Evolutionary conservation across 352 stramenopile species (phyloP), one percentile per base, ranked within the genome.

Genomic region (Albugo candida): DNA sequence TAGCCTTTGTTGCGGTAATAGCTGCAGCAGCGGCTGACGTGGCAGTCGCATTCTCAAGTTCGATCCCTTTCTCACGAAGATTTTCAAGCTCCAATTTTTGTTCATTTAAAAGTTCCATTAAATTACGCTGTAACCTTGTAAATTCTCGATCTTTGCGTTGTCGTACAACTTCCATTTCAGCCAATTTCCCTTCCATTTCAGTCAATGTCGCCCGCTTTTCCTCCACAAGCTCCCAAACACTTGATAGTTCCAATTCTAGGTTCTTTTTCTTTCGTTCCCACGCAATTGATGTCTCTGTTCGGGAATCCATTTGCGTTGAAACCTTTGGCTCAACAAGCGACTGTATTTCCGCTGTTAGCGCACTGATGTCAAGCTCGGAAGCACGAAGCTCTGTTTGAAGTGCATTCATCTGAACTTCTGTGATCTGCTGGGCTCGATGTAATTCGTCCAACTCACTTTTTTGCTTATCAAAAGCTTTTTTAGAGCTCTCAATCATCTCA

Each of bases 101-200:
- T 52, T 97, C 85, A 52, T 94, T 77, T 12, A 97, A 58, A 21
- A 97, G 54, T 54, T 95, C 81, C 82, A 96, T 95, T 2, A 97
- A 45, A 48, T 96, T 91, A 13, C 81, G 66, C 53, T 97, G 87
- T 59, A 97, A 62, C 2, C 83, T 67, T 27, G 73, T 68, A 62
- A 96, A 96, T 58, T 96, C 88, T 13, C 87, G 73, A 48, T 95
- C 87, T 51, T 96, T 96, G 19, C 86, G 64, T 65, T 91, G 70
- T 12, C 88, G 67, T 20, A 81, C 92, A 31, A 82, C 78, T 47
- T 96, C 87, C 81, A 96, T 95, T 55, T 96, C 86, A 11, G 69
- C 72, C 10, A 96, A 64, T n/a, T 74, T 69, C 21, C 81, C 58
- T 54, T 95, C 83, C 53, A 96, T 72, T 2, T 62, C 65, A 14